Base-by-base conservation (phyloP, 1,139 yeast genomes). In the Insectozyma bohioensis region DNA sequence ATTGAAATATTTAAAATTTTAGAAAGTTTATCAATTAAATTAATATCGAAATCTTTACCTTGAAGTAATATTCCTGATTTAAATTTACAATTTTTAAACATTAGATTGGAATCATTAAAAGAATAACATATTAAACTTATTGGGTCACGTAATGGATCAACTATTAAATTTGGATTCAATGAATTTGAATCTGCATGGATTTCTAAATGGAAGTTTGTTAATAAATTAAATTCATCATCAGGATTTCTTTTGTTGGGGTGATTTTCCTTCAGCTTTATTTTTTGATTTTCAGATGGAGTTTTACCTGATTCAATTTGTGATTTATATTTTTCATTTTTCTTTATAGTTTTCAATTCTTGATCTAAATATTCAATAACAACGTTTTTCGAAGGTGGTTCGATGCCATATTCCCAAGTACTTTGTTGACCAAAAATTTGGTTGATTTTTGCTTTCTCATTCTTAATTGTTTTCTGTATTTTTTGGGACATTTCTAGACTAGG, bases 121-220 rank as follows among this genome's bases (percentile, higher is more conserved):
- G 67, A 65, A 80, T 92, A 88, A 43, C 83, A 72, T 0, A 87
- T 67, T 4, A 80, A 68, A 1, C 60, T 40, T 0, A 90, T 63
- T 1, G 75, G 64, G 51, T 92, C 95, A 2, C 46, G 35, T 4
- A 50, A 39, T 0, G 97, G 95, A 49, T 88, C 81, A 0, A 97
- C 95, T 3, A 32, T 29, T 7, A 64, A 54, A 26, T 68, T 56
- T 0, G 62, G 65, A 1, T 52, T 63, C 10, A 74, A 54, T 0
- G 85, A 75, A 34, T 72, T 72, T 0, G 85, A 75, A 34, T 72
- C 72, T 0, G 75, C 79, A 55, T 82, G 92, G 0, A 85, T 51
- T 47, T 90, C 97, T 37, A 85, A 44, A 8, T 74, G 65, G 21
- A 88, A 57, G 16, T 76, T 66, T 0, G 83, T 67, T 50, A 88